A percentile compares a stretch with the other conserved stretches of the same genome.
phyloP scores from a whole-genome alignment of 2,329 filamentous ascomycete genomes.

The Exserohilum rostratum region DNA sequence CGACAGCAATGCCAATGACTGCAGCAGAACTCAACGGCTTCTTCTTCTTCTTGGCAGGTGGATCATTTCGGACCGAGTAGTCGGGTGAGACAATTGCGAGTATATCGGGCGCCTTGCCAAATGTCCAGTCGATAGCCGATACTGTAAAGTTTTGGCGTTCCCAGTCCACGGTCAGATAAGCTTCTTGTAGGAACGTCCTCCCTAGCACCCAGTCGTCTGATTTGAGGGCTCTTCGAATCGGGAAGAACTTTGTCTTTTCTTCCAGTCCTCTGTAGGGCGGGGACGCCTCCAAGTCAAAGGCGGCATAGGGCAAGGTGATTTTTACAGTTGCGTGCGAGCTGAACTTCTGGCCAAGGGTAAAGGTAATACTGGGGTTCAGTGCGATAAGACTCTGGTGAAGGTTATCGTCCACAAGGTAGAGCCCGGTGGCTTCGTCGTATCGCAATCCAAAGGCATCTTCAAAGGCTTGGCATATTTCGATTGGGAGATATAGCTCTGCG shows the following conservation, averaged over 20 bases:
- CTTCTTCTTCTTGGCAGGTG: slow-evolving; percentile 6
- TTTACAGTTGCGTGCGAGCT: slow-evolving; percentile 47
- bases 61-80: slow-evolving; percentile 20
- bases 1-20: slow-evolving; percentile 54
- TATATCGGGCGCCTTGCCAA: slow-evolving; percentile 34
- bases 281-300: slow-evolving; percentile 55
- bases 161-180: slow-evolving; percentile 59
- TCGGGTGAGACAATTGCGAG: slow-evolving; percentile 41
- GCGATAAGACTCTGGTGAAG: slow-evolving; percentile 58
- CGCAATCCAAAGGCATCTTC: slow-evolving; percentile 67
- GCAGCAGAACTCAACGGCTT: slow-evolving; percentile 38
- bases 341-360: slow-evolving; percentile 49
- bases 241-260: slow-evolving; percentile 70
- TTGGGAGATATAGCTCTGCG: slow-evolving; percentile 56
- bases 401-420: slow-evolving; percentile 68
- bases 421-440: slow-evolving; percentile 66
- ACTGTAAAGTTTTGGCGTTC: slow-evolving; percentile 56
- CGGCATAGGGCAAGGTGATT: slow-evolving; percentile 57
- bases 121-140: slow-evolving; percentile 47
- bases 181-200: slow-evolving; percentile 72
- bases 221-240: slow-evolving; percentile 63
- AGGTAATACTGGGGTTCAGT: slow-evolving; percentile 53
- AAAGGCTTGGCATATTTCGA: slow-evolving; percentile 66
- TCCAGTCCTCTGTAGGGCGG: slow-evolving; percentile 61
- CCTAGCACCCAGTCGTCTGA: slow-evolving; percentile 67